These are phyloP conservation scores for Parasitella parasitica DNA, from an alignment of 371 early-diverging fungal species.

Conservation along the genomic window DNA sequence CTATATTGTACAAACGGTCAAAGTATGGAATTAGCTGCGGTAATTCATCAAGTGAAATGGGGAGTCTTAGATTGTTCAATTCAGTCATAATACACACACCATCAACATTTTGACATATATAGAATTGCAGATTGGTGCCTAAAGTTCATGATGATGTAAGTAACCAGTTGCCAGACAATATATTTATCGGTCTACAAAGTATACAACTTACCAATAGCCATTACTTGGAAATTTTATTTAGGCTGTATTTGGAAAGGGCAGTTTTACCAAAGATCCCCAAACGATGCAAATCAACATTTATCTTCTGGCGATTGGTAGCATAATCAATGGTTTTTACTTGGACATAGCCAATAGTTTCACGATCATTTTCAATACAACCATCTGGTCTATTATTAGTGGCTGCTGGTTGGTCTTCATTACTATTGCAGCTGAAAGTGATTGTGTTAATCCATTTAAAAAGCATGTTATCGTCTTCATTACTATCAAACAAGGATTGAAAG, in stretches of 20 bases:
- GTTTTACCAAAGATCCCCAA: conserved; percentile 11
- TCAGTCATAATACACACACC: conserved; percentile 13
- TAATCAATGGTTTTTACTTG: conserved; percentile 9
- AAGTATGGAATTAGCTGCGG: conserved; percentile 8
- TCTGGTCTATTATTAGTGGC: conserved; percentile 13
- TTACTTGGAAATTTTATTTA: conserved; percentile 12
- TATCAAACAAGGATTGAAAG: conserved; percentile 12
- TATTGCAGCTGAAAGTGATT: background rate
- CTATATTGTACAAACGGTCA: conserved; percentile 15
- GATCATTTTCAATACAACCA: conserved; percentile 14
- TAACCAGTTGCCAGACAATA: conserved; percentile 6
- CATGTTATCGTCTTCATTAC: conserved; percentile 4
- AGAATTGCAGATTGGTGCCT: conserved; percentile 12
- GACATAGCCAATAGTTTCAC: conserved; percentile 9
- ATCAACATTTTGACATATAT: conserved; percentile 8
- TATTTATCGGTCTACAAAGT: conserved; percentile 4
- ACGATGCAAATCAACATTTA: conserved; percentile 12
- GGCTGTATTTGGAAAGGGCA: conserved; percentile 4
- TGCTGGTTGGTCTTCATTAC: conserved; percentile 1
- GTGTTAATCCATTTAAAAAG: conserved; percentile 17
- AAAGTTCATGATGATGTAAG: conserved; percentile 10
- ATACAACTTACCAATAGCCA: conserved; percentile 15
- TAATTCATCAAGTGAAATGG: conserved; percentile 11
- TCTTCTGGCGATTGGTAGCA: conserved; percentile 9
- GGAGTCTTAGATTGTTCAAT: conserved; percentile 9